These are phyloP conservation scores for Xanthoceras sorbifolium DNA, from an alignment of 345 rosid genomes.

Conservation along the genomic window DNA sequence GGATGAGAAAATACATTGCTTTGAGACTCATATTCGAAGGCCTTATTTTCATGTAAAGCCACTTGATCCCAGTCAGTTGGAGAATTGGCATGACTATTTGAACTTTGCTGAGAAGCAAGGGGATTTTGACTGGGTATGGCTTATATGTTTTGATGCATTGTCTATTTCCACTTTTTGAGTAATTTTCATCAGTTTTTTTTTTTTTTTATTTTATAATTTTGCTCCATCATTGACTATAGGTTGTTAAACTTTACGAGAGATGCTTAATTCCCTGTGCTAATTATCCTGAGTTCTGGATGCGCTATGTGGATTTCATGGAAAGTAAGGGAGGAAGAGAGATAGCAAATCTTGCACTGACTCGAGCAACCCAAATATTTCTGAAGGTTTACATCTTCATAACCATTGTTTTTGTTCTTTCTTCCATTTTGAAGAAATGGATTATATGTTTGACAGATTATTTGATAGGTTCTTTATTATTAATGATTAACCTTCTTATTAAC, in stretches of 20 bases:
- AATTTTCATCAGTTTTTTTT: conserved; percentile 14
- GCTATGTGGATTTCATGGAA: conserved; percentile 84
- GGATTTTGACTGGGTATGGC: conserved; percentile 90
- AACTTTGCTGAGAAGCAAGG: conserved; percentile 71
- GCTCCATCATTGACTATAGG: conserved; percentile 39
- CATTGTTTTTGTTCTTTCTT: neutral
- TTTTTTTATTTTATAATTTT: neutral
- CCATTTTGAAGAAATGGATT: neutral
- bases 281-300: conserved; percentile 89
- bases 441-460: neutral
- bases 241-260: conserved; percentile 83
- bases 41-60: conserved; percentile 80
- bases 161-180: neutral
- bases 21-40: conserved; percentile 66
- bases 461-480: neutral
- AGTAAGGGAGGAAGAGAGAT: conserved; percentile 90
- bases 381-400: conserved; percentile 54
- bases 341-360: conserved; percentile 72
- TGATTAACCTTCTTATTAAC: neutral
- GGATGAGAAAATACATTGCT: conserved; percentile 53
- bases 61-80: conserved; percentile 59
- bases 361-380: conserved; percentile 66
- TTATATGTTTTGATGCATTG: conserved; percentile 21
- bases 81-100: conserved; percentile 84
- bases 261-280: conserved; percentile 89